These are phyloP conservation scores for Pelargonium nanum DNA, from an alignment of 345 rosid species.

Conservation along the genomic window DNA sequence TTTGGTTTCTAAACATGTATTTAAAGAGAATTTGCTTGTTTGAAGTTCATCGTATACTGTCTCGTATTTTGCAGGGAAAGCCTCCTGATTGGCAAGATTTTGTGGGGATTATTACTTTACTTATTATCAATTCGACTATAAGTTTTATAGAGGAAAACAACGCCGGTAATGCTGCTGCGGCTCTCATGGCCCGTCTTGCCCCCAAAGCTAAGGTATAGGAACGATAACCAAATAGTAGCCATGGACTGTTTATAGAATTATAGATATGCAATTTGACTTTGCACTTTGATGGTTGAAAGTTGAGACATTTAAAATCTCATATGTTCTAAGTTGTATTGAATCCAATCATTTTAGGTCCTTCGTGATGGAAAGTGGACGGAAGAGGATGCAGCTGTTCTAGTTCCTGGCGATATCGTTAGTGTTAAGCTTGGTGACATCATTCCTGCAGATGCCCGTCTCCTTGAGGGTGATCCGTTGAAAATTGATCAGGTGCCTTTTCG, in stretches of 20 bases:
- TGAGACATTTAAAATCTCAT: no score
- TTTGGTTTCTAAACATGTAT: not conserved
- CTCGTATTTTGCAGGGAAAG: slow-evolving; percentile 30
- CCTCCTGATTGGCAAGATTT: slow-evolving; percentile 69
- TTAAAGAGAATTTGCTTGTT: not conserved
- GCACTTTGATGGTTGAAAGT: not conserved
- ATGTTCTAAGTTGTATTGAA: not conserved
- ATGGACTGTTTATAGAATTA: not conserved
- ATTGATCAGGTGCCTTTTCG: slow-evolving; percentile 45
- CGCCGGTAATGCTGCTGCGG: slow-evolving; percentile 60
- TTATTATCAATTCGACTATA: slow-evolving; percentile 49
- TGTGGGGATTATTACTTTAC: slow-evolving; percentile 49
- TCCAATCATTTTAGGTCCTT: slow-evolving; percentile 31
- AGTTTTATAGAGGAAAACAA: slow-evolving; percentile 65
- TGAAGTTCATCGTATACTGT: not conserved
- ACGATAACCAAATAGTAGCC: not conserved
- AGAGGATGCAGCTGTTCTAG: slow-evolving; percentile 51
- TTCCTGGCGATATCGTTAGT: slow-evolving; percentile 66
- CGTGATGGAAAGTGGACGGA: slow-evolving; percentile 55
- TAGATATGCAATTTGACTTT: not conserved
- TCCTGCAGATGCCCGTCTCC: slow-evolving; percentile 68
- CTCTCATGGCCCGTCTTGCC: slow-evolving; percentile 57
- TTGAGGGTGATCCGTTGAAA: slow-evolving; percentile 59
- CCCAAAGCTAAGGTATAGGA: slow-evolving; percentile 46
- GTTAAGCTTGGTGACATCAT: slow-evolving; percentile 59